Evolutionary conservation across 768 basidiomycete genomes (phyloP), one percentile per base, ranked within the genome.

Genomic region (Boletellus sp.): DNA sequence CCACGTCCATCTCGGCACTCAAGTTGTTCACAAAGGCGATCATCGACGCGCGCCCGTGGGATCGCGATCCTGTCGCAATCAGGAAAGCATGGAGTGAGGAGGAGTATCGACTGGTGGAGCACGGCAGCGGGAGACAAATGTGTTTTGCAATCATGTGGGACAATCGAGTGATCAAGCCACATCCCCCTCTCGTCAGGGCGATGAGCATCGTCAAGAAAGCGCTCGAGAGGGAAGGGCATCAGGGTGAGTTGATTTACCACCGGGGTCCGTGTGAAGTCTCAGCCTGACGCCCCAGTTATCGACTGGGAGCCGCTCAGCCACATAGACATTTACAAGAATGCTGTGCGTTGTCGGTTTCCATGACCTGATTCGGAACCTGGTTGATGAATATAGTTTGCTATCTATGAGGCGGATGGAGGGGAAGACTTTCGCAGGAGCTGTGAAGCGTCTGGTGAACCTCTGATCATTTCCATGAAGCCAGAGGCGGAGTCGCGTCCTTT

Each of bases 131-230:
- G 12, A 70, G 74, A 53, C 50, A 60, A 24, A 57, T 82, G 31
- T 80, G 84, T 55, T 80, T 83, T 61, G 81, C 68, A 1, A 75
- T 90, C 48, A 67, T 88, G 65, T 84, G 82, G 81, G 76, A 89
- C 55, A 82, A 89, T 58, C 80, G 78, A 6, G 47, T 75, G 8
- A 65, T 80, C 17, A 66, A 67, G 13, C 87, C 88, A 0, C 78
- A 83, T 54, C 86, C 87, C 5, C 89, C 90, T 0, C 68, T 90
- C 22, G 57, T 61, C 8, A 71, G 90, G 35, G 87, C 80, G 0
- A 63, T 93, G 53, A 72, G 81, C 55, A 70, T 76, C 42, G 73
- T 77, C 3, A 84, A 82, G 66, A 63, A 71, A 3, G 86, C 85
- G 0, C 63, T 93, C 15, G 51, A 78, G 19, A 74, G 73, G 10